A percentile compares a stretch with the other conserved stretches of the same genome.
Conservation (phyloP, 805 yeast species). For the Sungouiozyma ichnusensis region DNA sequence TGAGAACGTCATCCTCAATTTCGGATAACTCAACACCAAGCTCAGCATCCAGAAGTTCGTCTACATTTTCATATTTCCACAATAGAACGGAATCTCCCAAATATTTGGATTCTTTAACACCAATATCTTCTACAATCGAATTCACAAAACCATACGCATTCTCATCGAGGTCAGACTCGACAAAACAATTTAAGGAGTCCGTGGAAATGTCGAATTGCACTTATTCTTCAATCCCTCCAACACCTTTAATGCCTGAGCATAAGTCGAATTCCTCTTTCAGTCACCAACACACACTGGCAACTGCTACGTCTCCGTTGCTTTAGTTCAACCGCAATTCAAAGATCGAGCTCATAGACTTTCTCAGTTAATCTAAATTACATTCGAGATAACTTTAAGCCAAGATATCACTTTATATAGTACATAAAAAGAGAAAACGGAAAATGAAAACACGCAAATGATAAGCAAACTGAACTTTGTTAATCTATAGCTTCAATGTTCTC, state of each 20-base stretch:
- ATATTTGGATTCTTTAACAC: conserved; percentile 6
- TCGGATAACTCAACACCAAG: conserved; percentile 1
- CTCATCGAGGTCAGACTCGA: neutral
- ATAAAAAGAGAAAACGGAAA: too few relatives aligned
- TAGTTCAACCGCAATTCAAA: too few relatives aligned
- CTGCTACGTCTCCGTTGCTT: neutral
- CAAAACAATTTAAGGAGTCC: neutral
- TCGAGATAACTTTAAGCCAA: neutral
- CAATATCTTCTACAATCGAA: conserved; percentile 3
- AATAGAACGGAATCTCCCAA: conserved; percentile 4
- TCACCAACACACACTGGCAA: too few relatives aligned
- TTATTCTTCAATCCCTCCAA: conserved; percentile 3
- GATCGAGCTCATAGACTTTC: too few relatives aligned
- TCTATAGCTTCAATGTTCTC: too few relatives aligned
- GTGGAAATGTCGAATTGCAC: neutral
- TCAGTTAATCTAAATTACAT: neutral
- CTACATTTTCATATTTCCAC: conserved; percentile 5
- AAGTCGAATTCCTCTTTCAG: conserved; percentile 2
- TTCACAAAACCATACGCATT: neutral
- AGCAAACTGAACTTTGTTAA: too few relatives aligned
- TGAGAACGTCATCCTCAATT: conserved; percentile 3
- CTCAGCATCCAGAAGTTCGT: conserved; percentile 6
- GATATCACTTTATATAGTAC: neutral
- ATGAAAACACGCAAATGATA: too few relatives aligned
- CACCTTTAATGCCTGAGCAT: conserved; percentile 3